Conservation (phyloP, 441 rosid species). For the Adansonia gregorii region DNA sequence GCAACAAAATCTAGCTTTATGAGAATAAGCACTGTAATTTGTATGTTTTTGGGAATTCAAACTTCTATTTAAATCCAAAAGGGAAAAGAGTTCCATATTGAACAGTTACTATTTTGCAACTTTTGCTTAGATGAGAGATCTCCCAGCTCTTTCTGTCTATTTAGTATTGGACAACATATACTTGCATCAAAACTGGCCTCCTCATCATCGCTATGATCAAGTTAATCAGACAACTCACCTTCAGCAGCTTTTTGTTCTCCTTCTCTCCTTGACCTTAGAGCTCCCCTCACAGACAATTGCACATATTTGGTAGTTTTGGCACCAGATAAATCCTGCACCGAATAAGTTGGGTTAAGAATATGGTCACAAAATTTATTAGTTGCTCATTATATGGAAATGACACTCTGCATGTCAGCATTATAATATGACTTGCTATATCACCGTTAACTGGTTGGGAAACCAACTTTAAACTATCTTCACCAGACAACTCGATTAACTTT, state of each 20-base stretch:
- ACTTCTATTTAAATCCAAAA: conserved; percentile 13
- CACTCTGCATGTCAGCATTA: conserved; percentile 21
- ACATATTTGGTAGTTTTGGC: conserved; percentile 54
- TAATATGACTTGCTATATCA: conserved; percentile 7
- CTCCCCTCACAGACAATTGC: conserved; percentile 72
- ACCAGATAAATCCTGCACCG: conserved; percentile 56
- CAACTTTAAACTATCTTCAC: conserved; percentile 10
- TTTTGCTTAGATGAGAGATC: conserved; percentile 57
- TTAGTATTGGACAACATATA: conserved; percentile 80
- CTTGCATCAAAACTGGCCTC: conserved; percentile 80
- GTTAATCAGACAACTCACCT: conserved; percentile 40
- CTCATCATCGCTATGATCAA: conserved; percentile 52
- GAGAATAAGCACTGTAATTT: conserved; percentile 13
- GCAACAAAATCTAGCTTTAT: neutral
- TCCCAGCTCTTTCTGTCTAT: conserved; percentile 63
- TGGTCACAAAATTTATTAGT: conserved; percentile 4
- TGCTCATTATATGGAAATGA: conserved; percentile 18
- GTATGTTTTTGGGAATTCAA: neutral
- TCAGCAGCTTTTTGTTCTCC: conserved; percentile 49
- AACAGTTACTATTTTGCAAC: conserved; percentile 52
- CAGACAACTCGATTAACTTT: neutral
- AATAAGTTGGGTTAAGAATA: conserved; percentile 19
- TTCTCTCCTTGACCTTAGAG: conserved; percentile 72
- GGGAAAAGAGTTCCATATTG: conserved; percentile 11
- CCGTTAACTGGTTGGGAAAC: conserved; percentile 13